Evolutionary conservation across 225 moss, liverwort and hornwort genomes (phyloP).

Genomic region (Marchantia paleacea): DNA sequence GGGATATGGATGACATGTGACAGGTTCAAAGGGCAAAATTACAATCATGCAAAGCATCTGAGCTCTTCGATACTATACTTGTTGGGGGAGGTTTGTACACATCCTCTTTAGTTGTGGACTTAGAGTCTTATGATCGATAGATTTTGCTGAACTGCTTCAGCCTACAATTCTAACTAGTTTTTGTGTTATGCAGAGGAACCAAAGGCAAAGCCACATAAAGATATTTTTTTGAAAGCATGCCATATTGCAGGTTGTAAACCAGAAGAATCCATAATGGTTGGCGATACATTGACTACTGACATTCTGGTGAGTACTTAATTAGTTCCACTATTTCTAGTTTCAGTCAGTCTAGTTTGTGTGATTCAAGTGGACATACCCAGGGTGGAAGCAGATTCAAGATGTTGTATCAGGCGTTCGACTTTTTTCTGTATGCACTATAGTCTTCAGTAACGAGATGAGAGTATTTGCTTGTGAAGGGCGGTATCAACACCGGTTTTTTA

Average conservation of each 20-base stretch:
- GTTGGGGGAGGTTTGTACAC: conserved; percentile 75
- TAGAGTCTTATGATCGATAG: background rate
- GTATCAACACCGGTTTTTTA: conserved; percentile 70
- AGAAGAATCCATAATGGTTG: conserved; percentile 81
- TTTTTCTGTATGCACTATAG: background rate
- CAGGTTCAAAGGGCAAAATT: conserved; percentile 94
- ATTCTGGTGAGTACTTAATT: conserved; percentile 49
- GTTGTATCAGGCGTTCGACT: background rate
- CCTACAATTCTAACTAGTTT: background rate
- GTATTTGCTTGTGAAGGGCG: conserved; percentile 52
- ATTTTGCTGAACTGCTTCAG: background rate
- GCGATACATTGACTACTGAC: conserved; percentile 88
- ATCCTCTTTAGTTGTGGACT: background rate
- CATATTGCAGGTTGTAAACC: conserved; percentile 62
- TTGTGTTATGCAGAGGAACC: conserved; percentile 64
- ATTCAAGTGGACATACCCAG: too few species aligned
- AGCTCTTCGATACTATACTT: conserved; percentile 76
- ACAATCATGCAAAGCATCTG: conserved; percentile 69
- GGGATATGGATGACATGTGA: background rate
- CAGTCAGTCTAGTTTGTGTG: background rate
- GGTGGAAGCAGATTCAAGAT: background rate
- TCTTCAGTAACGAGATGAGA: background rate
- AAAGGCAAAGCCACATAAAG: conserved; percentile 72
- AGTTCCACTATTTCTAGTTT: background rate
- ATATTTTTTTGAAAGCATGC: conserved; percentile 87